These are phyloP conservation scores for Daldinia vernicosa DNA, from an alignment of 495 filamentous ascomycete genomes.

Conservation along the genomic window DNA sequence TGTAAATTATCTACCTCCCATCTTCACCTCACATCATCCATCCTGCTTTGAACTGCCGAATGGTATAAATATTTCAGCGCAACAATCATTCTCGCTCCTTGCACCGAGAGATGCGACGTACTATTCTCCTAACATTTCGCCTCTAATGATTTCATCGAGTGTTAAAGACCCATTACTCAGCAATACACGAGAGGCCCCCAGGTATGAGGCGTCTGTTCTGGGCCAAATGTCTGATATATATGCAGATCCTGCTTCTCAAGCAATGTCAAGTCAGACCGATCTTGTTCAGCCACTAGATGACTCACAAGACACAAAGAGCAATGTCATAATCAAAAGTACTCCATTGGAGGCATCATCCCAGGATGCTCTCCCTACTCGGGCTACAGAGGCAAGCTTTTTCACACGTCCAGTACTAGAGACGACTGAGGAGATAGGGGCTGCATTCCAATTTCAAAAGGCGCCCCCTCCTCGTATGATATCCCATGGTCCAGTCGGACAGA, in stretches of 20 bases:
- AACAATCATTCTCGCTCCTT: neutral
- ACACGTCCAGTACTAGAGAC: slow-evolving; percentile 32
- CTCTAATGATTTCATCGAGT: neutral
- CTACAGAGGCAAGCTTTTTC: slow-evolving; percentile 4
- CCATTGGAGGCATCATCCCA: neutral
- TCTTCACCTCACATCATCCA: neutral
- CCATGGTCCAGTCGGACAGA: neutral
- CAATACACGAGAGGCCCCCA: slow-evolving; percentile 1
- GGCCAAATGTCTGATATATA: neutral
- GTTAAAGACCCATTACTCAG: neutral
- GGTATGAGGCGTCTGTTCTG: neutral
- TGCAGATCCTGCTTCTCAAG: neutral
- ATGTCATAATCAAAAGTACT: neutral
- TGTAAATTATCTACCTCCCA: neutral
- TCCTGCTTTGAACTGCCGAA: neutral
- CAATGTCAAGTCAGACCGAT: slow-evolving; percentile 8
- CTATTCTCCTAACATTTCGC: neutral
- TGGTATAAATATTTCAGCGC: neutral
- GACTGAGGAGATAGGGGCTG: slow-evolving; percentile 30
- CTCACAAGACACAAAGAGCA: slow-evolving; percentile 16
- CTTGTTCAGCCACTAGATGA: slow-evolving; percentile 9
- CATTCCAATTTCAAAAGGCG: slow-evolving; percentile 28
- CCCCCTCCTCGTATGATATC: slow-evolving; percentile 4
- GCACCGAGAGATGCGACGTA: neutral
- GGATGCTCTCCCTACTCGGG: neutral